Conservation (phyloP, 345 rosid genomes). For the Trapa incisa region DNA sequence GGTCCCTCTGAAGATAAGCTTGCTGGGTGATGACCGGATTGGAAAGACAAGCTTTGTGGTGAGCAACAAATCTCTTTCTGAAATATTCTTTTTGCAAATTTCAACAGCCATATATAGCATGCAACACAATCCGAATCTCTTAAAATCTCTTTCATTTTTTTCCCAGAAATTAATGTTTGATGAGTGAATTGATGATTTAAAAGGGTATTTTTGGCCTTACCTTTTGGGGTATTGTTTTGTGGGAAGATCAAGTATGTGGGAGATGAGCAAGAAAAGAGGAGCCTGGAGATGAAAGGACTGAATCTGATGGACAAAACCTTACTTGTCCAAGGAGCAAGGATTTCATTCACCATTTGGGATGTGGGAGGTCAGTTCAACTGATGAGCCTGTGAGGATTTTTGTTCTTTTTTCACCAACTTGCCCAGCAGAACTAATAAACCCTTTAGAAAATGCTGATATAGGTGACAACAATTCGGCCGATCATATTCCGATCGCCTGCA, state of each 20-base stretch:
- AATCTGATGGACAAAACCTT: constrained; percentile 81
- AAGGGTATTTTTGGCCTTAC: no score
- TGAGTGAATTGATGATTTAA: no score
- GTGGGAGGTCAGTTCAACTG: constrained; percentile 46
- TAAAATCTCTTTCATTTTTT: no score
- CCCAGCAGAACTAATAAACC: not conserved
- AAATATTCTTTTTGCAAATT: no score
- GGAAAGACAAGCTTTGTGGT: constrained; percentile 95
- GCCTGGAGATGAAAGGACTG: constrained; percentile 70
- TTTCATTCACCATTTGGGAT: constrained; percentile 90
- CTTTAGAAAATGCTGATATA: constrained; percentile 6
- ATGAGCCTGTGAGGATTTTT: not conserved
- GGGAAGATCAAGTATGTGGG: constrained; percentile 69
- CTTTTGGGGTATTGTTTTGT: not conserved
- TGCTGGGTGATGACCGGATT: constrained; percentile 85
- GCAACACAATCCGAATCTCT: no score
- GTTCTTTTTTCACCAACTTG: not conserved
- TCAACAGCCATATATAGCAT: no score
- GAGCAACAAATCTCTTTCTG: constrained; percentile 1
- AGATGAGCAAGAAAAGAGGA: constrained; percentile 49
- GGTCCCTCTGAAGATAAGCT: constrained; percentile 74
- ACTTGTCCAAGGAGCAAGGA: constrained; percentile 65
- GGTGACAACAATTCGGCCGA: constrained; percentile 58
- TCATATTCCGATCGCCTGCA: constrained; percentile 90
- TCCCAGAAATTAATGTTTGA: no score